phyloP scores from a whole-genome alignment of 371 early-diverging fungal species.

The Mortierella sp. region DNA sequence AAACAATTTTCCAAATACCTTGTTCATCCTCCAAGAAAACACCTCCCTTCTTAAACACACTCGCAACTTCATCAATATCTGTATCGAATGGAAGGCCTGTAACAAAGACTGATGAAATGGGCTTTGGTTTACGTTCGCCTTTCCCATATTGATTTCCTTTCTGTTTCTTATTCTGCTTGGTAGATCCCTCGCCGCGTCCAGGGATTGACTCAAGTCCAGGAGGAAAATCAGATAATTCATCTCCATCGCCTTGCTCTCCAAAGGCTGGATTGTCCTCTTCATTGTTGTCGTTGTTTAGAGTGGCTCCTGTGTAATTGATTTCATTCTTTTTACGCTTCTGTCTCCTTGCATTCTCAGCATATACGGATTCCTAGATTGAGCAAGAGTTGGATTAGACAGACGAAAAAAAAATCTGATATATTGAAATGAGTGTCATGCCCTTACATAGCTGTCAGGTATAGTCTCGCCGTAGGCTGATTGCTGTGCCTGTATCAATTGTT shows the following conservation, averaged over 20 bases:
- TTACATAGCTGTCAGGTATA: constrained; percentile 68
- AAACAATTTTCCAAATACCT: constrained; percentile 11
- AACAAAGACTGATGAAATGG: constrained; percentile 88
- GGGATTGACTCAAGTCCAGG: constrained; percentile 28
- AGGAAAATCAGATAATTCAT: constrained; percentile 8
- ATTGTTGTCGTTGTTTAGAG: background rate
- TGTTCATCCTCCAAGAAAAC: constrained; percentile 87
- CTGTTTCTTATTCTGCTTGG: constrained; percentile 42
- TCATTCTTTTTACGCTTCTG: constrained; percentile 41
- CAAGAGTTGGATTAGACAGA: background rate
- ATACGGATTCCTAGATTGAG: constrained; percentile 36
- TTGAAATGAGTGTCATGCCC: background rate
- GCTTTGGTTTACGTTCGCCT: constrained; percentile 63
- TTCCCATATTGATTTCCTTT: constrained; percentile 32
- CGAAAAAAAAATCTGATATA: background rate
- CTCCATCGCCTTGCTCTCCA: background rate
- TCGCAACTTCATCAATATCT: constrained; percentile 81
- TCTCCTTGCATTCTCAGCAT: constrained; percentile 39
- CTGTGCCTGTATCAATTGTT: constrained; percentile 80
- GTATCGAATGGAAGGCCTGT: constrained; percentile 88
- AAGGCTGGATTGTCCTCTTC: background rate
- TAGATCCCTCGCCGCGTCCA: constrained; percentile 37
- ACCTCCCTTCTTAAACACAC: constrained; percentile 89
- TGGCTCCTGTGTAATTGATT: constrained; percentile 14
- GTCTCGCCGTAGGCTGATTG: constrained; percentile 83